Percentiles rank a stretch among this genome's conserved stretches.
Conservation (phyloP, 2,329 filamentous ascomycete species). For the Diaporthe caulivora region DNA sequence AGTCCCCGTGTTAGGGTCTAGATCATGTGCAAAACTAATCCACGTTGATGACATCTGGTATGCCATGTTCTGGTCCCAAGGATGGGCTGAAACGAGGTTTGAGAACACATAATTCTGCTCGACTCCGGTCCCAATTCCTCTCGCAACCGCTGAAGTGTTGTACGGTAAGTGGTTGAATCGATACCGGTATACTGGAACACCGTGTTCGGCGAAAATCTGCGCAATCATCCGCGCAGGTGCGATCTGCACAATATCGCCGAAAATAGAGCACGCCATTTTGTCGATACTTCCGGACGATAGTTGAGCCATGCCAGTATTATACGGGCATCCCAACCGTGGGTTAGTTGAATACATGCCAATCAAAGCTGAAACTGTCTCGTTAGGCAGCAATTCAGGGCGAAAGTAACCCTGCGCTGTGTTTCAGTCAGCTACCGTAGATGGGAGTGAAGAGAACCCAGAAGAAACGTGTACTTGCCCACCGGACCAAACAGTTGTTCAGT, state of each 20-base stretch:
- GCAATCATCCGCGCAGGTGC: not conserved
- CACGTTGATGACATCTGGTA: not conserved
- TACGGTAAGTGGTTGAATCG: not conserved
- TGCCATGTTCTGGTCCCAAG: not conserved
- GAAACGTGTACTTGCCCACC: not conserved
- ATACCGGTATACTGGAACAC: not conserved
- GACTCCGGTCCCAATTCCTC: not conserved
- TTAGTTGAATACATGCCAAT: not conserved
- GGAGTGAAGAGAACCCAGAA: not conserved
- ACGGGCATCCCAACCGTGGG: not conserved
- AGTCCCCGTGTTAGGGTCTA: not conserved
- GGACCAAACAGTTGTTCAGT: not conserved
- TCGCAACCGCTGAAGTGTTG: not conserved
- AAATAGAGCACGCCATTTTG: not conserved
- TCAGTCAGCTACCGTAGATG: too few relatives aligned
- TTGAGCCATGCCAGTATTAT: not conserved
- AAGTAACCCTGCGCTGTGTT: not conserved
- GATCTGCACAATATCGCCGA: not conserved
- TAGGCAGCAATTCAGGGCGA: not conserved
- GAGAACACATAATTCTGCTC: not conserved
- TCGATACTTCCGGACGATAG: not conserved
- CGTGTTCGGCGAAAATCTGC: not conserved
- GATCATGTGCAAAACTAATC: not conserved
- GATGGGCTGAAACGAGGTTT: not conserved
- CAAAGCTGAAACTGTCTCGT: not conserved